These are phyloP conservation scores for Ambrosia artemisiifolia DNA, from an alignment of 129 eudicot genomes.

Conservation along the genomic window DNA sequence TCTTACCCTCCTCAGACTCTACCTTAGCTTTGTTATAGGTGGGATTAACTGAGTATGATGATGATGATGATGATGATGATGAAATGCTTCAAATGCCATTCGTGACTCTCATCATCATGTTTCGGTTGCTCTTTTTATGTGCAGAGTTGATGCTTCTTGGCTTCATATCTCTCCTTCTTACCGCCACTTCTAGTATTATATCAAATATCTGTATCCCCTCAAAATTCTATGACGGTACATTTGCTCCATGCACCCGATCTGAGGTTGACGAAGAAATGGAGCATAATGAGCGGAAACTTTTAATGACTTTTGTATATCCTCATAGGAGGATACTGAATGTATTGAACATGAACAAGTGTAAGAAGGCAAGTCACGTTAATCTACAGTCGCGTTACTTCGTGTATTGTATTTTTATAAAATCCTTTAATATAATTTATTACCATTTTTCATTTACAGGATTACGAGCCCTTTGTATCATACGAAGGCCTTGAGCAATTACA, in stretches of 20 bases:
- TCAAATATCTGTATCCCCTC: constrained; percentile 85
- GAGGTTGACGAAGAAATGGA: constrained; percentile 67
- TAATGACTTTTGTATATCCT: constrained; percentile 37
- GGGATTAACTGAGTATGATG: too few relatives aligned
- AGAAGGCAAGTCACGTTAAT: constrained; percentile 47
- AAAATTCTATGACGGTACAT: constrained; percentile 61
- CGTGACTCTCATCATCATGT: constrained; percentile 9
- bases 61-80: too few relatives aligned
- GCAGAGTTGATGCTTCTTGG: constrained; percentile 99
- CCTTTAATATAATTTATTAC: background rate
- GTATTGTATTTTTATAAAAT: background rate
- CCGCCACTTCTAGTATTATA: constrained; percentile 90
- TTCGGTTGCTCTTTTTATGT: constrained; percentile 22
- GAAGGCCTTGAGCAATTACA: constrained; percentile 99
- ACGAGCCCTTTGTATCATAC: constrained; percentile 94
- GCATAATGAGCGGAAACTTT: constrained; percentile 51
- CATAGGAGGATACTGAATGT: constrained; percentile 62
- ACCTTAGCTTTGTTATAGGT: too few relatives aligned
- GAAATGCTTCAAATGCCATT: background rate
- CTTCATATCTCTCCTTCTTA: constrained; percentile 89
- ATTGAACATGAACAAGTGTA: constrained; percentile 66
- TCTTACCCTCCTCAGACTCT: too few relatives aligned
- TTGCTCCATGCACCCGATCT: constrained; percentile 78
- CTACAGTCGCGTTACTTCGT: background rate
- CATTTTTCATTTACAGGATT: constrained; percentile 38